A percentile compares a stretch with the other conserved stretches of the same genome.
phyloP scores from a whole-genome alignment of 1,284 basidiomycete species.

The Malassezia equina region DNA sequence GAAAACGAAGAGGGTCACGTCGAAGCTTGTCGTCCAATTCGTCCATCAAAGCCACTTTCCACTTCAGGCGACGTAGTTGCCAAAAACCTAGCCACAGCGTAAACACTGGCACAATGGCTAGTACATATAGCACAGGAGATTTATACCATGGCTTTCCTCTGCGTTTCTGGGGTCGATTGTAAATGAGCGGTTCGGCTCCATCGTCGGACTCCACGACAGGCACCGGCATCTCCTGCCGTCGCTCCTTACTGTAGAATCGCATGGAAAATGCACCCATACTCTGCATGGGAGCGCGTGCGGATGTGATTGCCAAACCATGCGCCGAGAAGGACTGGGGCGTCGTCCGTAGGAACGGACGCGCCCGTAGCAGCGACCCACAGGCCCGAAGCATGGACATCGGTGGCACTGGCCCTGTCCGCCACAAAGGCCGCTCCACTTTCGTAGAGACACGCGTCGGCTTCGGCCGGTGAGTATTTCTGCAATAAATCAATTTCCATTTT shows the following conservation, averaged over 20 bases:
- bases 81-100: constrained; percentile 86
- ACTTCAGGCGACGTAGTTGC: constrained; percentile 79
- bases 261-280: neutral
- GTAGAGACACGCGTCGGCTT: neutral
- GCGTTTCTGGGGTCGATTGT: constrained; percentile 11
- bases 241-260: neutral
- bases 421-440: neutral
- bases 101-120: constrained; percentile 78
- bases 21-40: constrained; percentile 84
- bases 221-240: neutral
- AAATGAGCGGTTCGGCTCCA: constrained; percentile 7
- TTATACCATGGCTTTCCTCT: constrained; percentile 29
- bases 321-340: neutral
- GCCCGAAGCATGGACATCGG: neutral
- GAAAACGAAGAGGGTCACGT: constrained; percentile 67
- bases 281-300: neutral
- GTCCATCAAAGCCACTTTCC: constrained; percentile 89
- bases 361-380: neutral
- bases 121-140: constrained; percentile 52
- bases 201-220: neutral
- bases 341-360: neutral
- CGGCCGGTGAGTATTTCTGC: neutral
- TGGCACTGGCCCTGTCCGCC: neutral
- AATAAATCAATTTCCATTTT: constrained; percentile 10
- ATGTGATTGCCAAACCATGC: neutral